Conservation (phyloP, 2,329 filamentous ascomycete species). For the Chaetomium olivaceum region DNA sequence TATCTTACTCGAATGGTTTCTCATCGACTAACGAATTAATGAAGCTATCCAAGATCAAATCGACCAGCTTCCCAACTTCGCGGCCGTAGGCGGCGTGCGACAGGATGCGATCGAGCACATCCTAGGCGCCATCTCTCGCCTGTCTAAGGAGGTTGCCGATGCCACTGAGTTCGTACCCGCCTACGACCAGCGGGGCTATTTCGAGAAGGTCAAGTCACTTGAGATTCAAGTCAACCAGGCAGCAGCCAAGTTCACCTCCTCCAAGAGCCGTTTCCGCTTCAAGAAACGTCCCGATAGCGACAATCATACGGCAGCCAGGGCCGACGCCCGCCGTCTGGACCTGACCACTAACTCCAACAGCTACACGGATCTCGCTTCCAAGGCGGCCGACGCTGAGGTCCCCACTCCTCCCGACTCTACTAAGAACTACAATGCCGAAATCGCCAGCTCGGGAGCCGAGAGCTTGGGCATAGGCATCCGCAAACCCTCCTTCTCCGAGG, state of each 20-base stretch:
- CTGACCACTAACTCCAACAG: slow-evolving; percentile 5
- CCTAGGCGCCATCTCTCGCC: slow-evolving; percentile 72
- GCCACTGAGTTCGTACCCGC: slow-evolving; percentile 78
- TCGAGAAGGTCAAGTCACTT: slow-evolving; percentile 76
- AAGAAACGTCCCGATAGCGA: slow-evolving; percentile 44
- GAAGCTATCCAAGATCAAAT: slow-evolving; percentile 77
- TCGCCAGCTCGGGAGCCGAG: slow-evolving; percentile 43
- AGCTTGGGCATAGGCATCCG: slow-evolving; percentile 44
- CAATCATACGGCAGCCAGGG: slow-evolving; percentile 39
- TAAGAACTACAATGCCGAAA: slow-evolving; percentile 61
- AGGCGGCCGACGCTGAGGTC: slow-evolving; percentile 37
- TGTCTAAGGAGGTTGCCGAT: slow-evolving; percentile 84
- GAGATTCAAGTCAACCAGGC: slow-evolving; percentile 75
- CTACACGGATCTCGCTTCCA: neutral
- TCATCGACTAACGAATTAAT: neutral
- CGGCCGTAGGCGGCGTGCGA: slow-evolving; percentile 69
- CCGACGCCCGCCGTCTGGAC: slow-evolving; percentile 45
- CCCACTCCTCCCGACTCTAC: slow-evolving; percentile 36
- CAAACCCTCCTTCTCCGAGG: slow-evolving; percentile 64
- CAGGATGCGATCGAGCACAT: slow-evolving; percentile 80
- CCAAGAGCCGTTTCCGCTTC: slow-evolving; percentile 83
- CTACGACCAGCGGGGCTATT: slow-evolving; percentile 86
- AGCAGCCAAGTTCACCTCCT: slow-evolving; percentile 67
- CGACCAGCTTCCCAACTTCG: slow-evolving; percentile 61
- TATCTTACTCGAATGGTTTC: neutral